phyloP scores from a whole-genome alignment of 75 land plant genomes.

The Pinus taeda region DNA sequence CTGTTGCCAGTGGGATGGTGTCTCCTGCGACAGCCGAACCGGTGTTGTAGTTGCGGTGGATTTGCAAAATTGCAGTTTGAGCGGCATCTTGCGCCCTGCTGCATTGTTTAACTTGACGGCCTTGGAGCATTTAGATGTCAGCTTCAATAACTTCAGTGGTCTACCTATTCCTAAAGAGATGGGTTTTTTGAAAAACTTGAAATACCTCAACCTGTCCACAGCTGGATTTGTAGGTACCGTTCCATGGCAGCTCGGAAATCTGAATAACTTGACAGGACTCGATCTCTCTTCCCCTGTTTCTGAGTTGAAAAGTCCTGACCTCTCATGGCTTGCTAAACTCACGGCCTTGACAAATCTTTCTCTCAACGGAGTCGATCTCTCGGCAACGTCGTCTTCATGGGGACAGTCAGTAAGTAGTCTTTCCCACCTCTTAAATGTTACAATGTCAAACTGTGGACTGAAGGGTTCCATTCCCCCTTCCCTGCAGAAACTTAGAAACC shows the following conservation, averaged over 20 bases:
- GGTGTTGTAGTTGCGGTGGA: constrained; percentile 11
- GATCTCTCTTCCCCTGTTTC: background rate
- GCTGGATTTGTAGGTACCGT: constrained; percentile 25
- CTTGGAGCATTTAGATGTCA: constrained; percentile 23
- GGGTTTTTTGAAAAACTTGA: constrained; percentile 14
- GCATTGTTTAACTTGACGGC: constrained; percentile 8
- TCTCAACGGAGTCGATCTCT: background rate
- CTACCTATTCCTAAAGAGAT: constrained; percentile 15
- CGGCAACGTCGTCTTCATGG: background rate
- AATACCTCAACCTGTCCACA: constrained; percentile 18
- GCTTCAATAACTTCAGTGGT: constrained; percentile 13
- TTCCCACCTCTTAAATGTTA: background rate
- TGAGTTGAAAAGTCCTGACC: background rate
- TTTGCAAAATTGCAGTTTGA: background rate
- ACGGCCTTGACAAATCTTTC: background rate
- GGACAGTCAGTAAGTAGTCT: background rate
- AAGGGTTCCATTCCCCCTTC: background rate
- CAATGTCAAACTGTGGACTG: background rate
- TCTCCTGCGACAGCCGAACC: constrained; percentile 14
- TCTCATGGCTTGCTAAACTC: background rate
- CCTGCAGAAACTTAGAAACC: background rate
- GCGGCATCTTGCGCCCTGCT: background rate
- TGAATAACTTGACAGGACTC: constrained; percentile 12
- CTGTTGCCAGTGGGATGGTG: constrained; percentile 29
- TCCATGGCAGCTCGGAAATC: constrained; percentile 37